Percentiles rank a stretch among this genome's conserved stretches.
Conservation (phyloP, 345 rosid species). For the Turnera subulata region DNA sequence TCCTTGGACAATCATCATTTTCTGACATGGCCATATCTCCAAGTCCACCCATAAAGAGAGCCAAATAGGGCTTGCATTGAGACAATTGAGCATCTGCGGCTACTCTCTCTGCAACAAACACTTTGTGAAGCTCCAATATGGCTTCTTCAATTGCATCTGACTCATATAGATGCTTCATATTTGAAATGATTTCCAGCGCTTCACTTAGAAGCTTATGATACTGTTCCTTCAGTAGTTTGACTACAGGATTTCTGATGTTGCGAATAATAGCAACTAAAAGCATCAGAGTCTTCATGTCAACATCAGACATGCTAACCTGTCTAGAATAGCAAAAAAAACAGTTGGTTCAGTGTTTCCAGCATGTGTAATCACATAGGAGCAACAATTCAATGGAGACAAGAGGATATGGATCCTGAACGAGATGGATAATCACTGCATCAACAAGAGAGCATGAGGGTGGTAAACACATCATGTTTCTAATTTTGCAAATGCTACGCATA, state of each 20-base stretch:
- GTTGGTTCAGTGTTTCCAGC: conserved; percentile 13
- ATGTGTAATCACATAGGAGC: neutral
- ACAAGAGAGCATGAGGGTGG: neutral
- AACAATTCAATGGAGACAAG: no score
- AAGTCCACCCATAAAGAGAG: conserved; percentile 70
- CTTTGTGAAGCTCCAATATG: conserved; percentile 58
- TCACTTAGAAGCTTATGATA: conserved; percentile 49
- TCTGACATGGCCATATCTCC: conserved; percentile 57
- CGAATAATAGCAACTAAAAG: conserved; percentile 40
- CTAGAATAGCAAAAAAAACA: conserved; percentile 37
- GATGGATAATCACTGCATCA: neutral
- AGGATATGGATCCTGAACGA: neutral
- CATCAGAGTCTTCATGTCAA: conserved; percentile 58
- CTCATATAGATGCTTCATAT: conserved; percentile 45
- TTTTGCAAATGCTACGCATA: neutral
- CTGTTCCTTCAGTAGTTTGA: conserved; percentile 24
- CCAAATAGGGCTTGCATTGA: conserved; percentile 59
- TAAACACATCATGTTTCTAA: neutral
- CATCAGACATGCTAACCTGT: conserved; percentile 47
- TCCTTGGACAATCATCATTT: conserved; percentile 54
- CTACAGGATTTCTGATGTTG: conserved; percentile 35
- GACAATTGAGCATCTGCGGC: conserved; percentile 35
- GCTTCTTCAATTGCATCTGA: conserved; percentile 58
- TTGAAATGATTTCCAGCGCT: conserved; percentile 47
- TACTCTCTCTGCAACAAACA: conserved; percentile 43